Conservation (phyloP, 2,329 filamentous ascomycete species). For the Paraphaeosphaeria minitans region DNA sequence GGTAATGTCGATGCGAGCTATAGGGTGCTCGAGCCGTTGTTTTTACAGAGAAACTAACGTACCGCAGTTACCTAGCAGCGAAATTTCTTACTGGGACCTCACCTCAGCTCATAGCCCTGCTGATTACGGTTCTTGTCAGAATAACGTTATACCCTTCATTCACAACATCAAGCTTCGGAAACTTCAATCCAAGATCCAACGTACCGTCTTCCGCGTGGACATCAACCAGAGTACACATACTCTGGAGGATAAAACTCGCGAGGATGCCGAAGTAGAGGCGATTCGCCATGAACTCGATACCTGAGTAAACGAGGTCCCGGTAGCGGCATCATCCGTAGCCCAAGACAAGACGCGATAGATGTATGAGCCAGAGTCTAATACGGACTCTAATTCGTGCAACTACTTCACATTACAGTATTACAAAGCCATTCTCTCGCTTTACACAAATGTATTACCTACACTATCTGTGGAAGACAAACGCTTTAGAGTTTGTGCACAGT, state of each 20-base stretch:
- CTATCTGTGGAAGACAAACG: slow-evolving; percentile 25
- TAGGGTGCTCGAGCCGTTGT: no score
- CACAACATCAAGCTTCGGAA: slow-evolving; percentile 33
- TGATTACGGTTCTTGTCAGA: slow-evolving; percentile 20
- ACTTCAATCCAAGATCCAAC: slow-evolving; percentile 33
- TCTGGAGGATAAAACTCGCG: slow-evolving; percentile 21
- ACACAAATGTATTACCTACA: slow-evolving; percentile 27
- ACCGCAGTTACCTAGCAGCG: slow-evolving; percentile 28
- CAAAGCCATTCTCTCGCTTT: slow-evolving; percentile 33
- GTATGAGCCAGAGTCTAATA: slow-evolving; percentile 30
- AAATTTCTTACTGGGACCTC: slow-evolving; percentile 26
- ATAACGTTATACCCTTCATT: slow-evolving; percentile 33
- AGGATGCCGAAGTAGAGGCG: slow-evolving; percentile 25
- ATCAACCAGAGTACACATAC: slow-evolving; percentile 19
- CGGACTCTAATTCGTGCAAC: slow-evolving; percentile 29
- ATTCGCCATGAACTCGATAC: slow-evolving; percentile 27
- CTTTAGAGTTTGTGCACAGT: slow-evolving; percentile 30
- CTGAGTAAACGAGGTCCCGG: slow-evolving; percentile 26
- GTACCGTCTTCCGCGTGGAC: slow-evolving; percentile 33
- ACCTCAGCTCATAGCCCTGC: slow-evolving; percentile 26
- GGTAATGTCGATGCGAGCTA: slow-evolving; percentile 12
- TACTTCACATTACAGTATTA: slow-evolving; percentile 36
- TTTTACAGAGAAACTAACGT: background rate
- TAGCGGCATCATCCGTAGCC: slow-evolving; percentile 24
- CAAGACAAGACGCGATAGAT: slow-evolving; percentile 32